Evolutionary conservation across 306 rosid genomes (phyloP), one percentile per base, ranked within the genome.

Genomic region (Quercus gilva): DNA sequence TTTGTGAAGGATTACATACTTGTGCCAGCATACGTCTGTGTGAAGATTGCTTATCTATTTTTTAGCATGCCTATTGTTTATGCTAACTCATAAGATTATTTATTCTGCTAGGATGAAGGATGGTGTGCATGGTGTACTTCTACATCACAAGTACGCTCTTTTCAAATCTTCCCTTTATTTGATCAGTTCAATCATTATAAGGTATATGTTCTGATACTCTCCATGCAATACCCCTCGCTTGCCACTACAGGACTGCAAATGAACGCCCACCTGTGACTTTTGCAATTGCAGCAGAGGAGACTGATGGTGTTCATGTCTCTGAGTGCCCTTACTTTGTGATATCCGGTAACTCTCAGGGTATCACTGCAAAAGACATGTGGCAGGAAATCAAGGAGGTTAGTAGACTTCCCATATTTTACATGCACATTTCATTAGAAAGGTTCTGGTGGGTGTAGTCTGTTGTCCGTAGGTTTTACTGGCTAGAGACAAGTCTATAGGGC

Each of bases 331-430:
- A 88, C 79, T 94, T 94, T 88, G 91, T 89, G 69, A 86, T 89
- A 76, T 86, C 97, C 25, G 97, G 99, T 71, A 73, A 85, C 82
- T 82, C 90, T 76, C 53, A 84, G 56, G 94, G 95, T 74, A 79
- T 94, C 74, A 83, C 94, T 0, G 99, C 97, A 64, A 85, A 92
- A 79, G 95, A 91, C 59, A 90, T 94, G 95, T 94, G 99, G 99
- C 77, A 80, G 78, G 95, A 91, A 87, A 86, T 94, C 55, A 94
- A 94, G 85, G 85, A 90, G 95, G 99, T 94, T 26, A 70, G 73
- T 76, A 74, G 45, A 21, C 64, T 74, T 41, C 78, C 14, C 6
- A 18, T 35, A 25, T 57, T 72, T 59, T 26, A 26, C 64, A 19
- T 43, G 10, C 45, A 6, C 14, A 65, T 64, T 20, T 61, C 23